phyloP scores from a whole-genome alignment of 345 rosid species.

The Arabidopsis arenosa region DNA sequence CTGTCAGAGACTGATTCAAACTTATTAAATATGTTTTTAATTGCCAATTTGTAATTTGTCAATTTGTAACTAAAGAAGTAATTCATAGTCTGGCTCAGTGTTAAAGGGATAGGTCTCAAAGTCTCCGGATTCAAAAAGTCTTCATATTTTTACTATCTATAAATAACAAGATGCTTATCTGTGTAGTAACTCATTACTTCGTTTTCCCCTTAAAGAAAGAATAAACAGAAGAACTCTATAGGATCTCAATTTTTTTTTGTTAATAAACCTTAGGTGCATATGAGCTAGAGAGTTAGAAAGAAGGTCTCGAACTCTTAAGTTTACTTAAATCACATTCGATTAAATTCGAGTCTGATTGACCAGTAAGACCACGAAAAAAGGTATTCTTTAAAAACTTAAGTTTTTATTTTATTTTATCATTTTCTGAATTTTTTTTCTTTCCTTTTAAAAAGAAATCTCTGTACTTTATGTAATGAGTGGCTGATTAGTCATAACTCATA shows the following conservation, averaged over 20 bases:
- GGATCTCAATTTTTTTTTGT: background rate
- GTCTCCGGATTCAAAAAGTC: conserved; percentile 12
- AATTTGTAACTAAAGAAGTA: conserved; percentile 15
- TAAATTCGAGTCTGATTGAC: background rate
- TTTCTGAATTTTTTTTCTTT: too few species aligned
- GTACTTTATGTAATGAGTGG: too few species aligned
- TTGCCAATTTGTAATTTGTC: background rate
- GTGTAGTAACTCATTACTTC: background rate
- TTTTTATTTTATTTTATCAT: background rate
- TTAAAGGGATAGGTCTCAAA: background rate
- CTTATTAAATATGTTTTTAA: background rate
- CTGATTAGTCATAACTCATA: too few species aligned
- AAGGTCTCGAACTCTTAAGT: too few species aligned
- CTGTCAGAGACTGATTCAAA: background rate
- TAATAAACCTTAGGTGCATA: too few species aligned
- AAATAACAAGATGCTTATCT: conserved; percentile 9
- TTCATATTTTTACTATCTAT: conserved; percentile 4
- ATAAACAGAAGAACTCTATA: background rate
- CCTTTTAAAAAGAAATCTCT: too few species aligned
- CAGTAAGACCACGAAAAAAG: background rate
- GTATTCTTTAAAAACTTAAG: background rate
- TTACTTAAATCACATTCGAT: background rate
- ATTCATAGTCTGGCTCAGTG: conserved; percentile 17
- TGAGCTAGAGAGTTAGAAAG: too few species aligned
- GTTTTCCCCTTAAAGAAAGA: background rate